phyloP scores from a whole-genome alignment of 2,329 filamentous ascomycete species.

The Colletotrichum abscissum region DNA sequence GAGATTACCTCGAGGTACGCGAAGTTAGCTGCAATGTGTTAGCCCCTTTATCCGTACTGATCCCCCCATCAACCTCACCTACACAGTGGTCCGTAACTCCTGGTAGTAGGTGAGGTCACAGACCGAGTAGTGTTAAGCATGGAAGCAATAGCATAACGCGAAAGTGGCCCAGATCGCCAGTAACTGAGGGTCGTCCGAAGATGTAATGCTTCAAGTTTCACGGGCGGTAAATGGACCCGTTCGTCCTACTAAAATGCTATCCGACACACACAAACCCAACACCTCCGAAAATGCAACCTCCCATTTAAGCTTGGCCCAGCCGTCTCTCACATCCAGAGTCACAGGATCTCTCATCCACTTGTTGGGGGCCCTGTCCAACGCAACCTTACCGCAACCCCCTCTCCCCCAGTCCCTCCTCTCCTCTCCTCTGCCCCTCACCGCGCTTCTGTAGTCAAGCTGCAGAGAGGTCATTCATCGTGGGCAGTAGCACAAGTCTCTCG shows the following conservation, averaged over 20 bases:
- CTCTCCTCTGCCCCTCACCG: background rate
- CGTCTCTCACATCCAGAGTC: constrained; percentile 31
- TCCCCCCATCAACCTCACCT: background rate
- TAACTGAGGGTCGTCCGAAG: constrained; percentile 13
- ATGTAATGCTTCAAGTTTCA: constrained; percentile 24
- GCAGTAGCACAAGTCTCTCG: constrained; percentile 4
- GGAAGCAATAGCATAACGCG: background rate
- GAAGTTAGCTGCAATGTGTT: constrained; percentile 20
- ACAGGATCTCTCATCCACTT: constrained; percentile 15
- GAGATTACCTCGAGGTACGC: constrained; percentile 25
- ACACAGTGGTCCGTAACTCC: background rate
- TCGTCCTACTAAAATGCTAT: background rate
- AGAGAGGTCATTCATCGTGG: constrained; percentile 1
- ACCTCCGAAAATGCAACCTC: background rate
- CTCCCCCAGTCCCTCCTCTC: background rate
- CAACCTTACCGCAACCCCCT: background rate
- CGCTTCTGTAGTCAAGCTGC: background rate
- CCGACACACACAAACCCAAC: background rate
- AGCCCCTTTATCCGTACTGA: background rate
- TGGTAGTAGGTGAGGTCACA: background rate
- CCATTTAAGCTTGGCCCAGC: constrained; percentile 30
- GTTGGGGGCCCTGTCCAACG: background rate
- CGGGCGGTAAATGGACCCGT: constrained; percentile 6
- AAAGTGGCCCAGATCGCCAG: background rate
- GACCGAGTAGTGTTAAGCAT: background rate